A percentile compares a stretch with the other conserved stretches of the same genome.
Conservation (phyloP, 768 basidiomycete genomes). For the Calvatia gigantea region DNA sequence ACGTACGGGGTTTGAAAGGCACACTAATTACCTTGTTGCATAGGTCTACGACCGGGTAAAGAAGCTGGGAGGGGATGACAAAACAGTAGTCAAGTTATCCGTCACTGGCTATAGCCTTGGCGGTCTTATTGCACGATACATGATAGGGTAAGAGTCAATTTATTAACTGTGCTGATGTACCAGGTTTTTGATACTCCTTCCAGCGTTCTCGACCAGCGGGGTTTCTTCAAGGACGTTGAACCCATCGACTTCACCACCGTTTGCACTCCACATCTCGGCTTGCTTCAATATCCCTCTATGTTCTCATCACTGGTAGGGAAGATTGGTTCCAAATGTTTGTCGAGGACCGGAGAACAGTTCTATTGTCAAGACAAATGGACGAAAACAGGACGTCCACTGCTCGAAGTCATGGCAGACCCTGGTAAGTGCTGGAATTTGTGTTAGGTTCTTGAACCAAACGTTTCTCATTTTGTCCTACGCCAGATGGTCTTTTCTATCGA, state of each 20-base stretch:
- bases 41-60: slow-evolving; percentile 58
- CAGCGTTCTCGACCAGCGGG: slow-evolving; percentile 61
- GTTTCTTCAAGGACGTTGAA: slow-evolving; percentile 66
- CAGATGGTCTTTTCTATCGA: slow-evolving; percentile 75
- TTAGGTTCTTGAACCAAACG: not conserved
- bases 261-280: slow-evolving; percentile 81
- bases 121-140: slow-evolving; percentile 78
- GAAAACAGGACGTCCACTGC: slow-evolving; percentile 56
- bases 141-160: slow-evolving; percentile 54
- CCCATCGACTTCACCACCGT: slow-evolving; percentile 84
- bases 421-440: slow-evolving; percentile 41
- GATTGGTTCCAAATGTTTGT: slow-evolving; percentile 68
- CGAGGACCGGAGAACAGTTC: slow-evolving; percentile 79
- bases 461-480: slow-evolving; percentile 2
- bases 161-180: not conserved
- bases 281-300: slow-evolving; percentile 59
- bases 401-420: slow-evolving; percentile 81
- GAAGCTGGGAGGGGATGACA: slow-evolving; percentile 48
- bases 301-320: slow-evolving; percentile 48
- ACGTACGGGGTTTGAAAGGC: not conserved
- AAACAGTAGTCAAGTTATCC: slow-evolving; percentile 65
- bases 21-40: not conserved
- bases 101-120: slow-evolving; percentile 79
- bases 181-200: not conserved
- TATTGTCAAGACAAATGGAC: slow-evolving; percentile 74